phyloP scores from a whole-genome alignment of 345 rosid genomes.

The Schrenkiella parvula region DNA sequence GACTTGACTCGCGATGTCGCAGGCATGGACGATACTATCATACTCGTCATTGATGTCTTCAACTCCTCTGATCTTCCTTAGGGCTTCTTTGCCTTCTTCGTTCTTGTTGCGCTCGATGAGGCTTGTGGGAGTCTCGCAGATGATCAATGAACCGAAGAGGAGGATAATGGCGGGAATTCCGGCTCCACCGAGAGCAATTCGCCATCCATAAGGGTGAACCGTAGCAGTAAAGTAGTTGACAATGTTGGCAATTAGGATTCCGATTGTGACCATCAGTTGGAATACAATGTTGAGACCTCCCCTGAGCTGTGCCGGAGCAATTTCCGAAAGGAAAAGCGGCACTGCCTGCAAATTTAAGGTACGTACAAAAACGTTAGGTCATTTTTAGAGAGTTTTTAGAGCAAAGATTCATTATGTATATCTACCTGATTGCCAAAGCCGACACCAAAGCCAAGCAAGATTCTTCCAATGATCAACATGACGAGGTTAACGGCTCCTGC shows the following conservation, averaged over 20 bases:
- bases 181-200: slow-evolving; percentile 50
- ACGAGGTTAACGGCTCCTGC: slow-evolving; percentile 38
- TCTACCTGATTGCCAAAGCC: slow-evolving; percentile 73
- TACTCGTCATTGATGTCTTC: slow-evolving; percentile 47
- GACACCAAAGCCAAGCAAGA: slow-evolving; percentile 60
- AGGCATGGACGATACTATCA: slow-evolving; percentile 38
- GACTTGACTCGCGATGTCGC: slow-evolving; percentile 38
- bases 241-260: slow-evolving; percentile 58
- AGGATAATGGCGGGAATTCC: slow-evolving; percentile 49
- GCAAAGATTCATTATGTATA: background rate
- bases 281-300: slow-evolving; percentile 67
- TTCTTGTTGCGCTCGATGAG: slow-evolving; percentile 47
- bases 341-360: slow-evolving; percentile 40
- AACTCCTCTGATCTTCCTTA: slow-evolving; percentile 52
- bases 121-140: slow-evolving; percentile 64
- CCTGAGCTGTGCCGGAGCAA: slow-evolving; percentile 47
- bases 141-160: slow-evolving; percentile 40
- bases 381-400: background rate
- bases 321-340: slow-evolving; percentile 64
- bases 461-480: slow-evolving; percentile 62
- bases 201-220: slow-evolving; percentile 51
- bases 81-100: slow-evolving; percentile 40
- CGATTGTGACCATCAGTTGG: slow-evolving; percentile 68
- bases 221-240: slow-evolving; percentile 45
- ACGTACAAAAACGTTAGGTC: background rate